Conservation (phyloP, 495 filamentous ascomycete species). For the Articulospora tetracladia region DNA sequence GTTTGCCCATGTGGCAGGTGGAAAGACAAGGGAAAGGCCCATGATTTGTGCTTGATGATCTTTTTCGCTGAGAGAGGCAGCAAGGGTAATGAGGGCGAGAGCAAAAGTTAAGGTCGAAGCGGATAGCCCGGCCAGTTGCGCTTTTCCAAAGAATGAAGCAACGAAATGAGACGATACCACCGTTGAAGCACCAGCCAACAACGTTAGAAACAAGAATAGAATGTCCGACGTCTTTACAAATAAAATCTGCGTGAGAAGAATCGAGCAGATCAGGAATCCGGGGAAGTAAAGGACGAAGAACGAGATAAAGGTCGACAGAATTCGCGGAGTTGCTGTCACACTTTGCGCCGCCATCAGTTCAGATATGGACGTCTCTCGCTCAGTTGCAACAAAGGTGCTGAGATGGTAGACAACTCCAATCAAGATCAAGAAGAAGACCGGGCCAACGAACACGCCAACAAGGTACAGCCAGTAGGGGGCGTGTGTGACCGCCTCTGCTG, state of each 20-base stretch:
- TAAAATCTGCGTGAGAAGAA: slow-evolving; percentile 33
- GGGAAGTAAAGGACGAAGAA: slow-evolving; percentile 45
- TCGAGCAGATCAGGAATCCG: slow-evolving; percentile 36
- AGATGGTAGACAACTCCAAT: slow-evolving; percentile 24
- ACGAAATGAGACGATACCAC: slow-evolving; percentile 37
- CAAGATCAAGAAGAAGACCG: slow-evolving; percentile 19
- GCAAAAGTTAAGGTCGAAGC: slow-evolving; percentile 35
- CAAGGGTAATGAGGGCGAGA: slow-evolving; percentile 36
- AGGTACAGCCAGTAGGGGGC: slow-evolving; percentile 13
- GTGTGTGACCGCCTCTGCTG: background rate
- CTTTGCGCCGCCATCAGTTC: slow-evolving; percentile 23
- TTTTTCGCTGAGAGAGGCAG: background rate
- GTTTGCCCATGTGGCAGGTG: slow-evolving; percentile 17
- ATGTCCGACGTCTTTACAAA: slow-evolving; percentile 34
- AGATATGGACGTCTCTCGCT: slow-evolving; percentile 18
- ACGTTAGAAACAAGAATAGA: slow-evolving; percentile 36
- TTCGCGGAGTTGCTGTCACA: slow-evolving; percentile 18
- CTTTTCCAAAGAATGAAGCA: slow-evolving; percentile 41
- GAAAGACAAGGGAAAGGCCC: slow-evolving; percentile 16
- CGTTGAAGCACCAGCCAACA: slow-evolving; percentile 36
- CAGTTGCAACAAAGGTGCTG: slow-evolving; percentile 17
- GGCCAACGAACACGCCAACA: slow-evolving; percentile 11
- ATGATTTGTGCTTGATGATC: background rate
- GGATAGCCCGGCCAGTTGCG: slow-evolving; percentile 43
- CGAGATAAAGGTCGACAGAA: slow-evolving; percentile 24